Evolutionary conservation across 176 grass and related monocot species (phyloP), one percentile per base, ranked within the genome.

Genomic region (Carex myosuroides): DNA sequence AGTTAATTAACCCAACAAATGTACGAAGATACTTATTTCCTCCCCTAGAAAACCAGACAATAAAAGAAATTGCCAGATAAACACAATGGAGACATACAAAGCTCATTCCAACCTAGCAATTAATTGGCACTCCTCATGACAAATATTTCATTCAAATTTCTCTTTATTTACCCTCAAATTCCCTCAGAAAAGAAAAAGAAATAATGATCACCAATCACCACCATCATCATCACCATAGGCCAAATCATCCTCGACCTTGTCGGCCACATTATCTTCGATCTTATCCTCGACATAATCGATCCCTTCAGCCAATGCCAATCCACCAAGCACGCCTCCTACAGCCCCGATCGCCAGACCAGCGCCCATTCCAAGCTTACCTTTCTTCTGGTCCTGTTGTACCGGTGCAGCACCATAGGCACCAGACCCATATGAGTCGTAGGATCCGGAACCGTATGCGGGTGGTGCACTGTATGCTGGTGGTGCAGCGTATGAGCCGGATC

Each of bases 271-370:
- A 1, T 97, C 94, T 59, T 86, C 91, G 33, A 97, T 44, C 89
- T 97, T 97, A 79, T 97, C 5, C 81, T 93, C 94, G 62, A 97
- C 20, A 72, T 88, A 96, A 88, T 92, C 91, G 5, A 90, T 64
- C 37, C 93, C 93, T 48, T 83, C 91, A 1, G 83, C 89, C 33
- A 96, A 67, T 79, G 89, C 94, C 85, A 97, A 63, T 1, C 94
- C 94, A 0, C 91, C 94, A 0, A 97, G 85, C 24, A 97, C 50
- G 1, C 94, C 94, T 29, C 87, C 91, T 29, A 86, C 89, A 14
- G 91, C 91, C 56, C 91, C 91, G 8, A 97, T 85, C 2, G 91
- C 94, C 37, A 97, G 39, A 3, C 89, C 91, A 5, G 87, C 89
- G 2, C 91, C 91, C 91, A 91, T 83, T n/a, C 94, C 94, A 72